phyloP scores from a whole-genome alignment of 768 basidiomycete genomes.

The Hortiboletus flavorubellus region DNA sequence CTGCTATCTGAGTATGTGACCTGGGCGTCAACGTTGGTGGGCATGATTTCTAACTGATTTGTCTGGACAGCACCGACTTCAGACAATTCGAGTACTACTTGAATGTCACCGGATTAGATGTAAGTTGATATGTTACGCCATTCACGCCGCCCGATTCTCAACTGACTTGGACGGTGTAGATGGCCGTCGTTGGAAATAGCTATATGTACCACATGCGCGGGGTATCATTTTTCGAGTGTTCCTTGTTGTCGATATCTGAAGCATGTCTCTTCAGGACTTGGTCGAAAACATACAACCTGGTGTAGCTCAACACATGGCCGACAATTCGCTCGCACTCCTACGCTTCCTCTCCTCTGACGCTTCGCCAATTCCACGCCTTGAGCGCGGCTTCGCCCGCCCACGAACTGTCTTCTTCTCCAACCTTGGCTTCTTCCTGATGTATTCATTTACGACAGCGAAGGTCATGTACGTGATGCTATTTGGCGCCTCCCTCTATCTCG shows the following conservation, averaged over 20 bases:
- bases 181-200: constrained; percentile 88
- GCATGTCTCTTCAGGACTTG: constrained; percentile 44
- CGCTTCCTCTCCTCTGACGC: constrained; percentile 64
- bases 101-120: constrained; percentile 88
- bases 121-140: constrained; percentile 34
- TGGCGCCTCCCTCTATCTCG: constrained; percentile 42
- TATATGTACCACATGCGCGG: constrained; percentile 94
- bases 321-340: constrained; percentile 80
- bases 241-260: neutral
- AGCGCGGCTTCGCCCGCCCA: constrained; percentile 47
- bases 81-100: constrained; percentile 90
- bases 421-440: constrained; percentile 66
- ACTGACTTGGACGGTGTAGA: constrained; percentile 42
- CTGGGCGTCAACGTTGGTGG: neutral
- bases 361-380: constrained; percentile 68
- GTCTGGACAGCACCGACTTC: constrained; percentile 76
- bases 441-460: constrained; percentile 70
- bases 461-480: constrained; percentile 56
- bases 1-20: constrained; percentile 76
- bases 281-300: constrained; percentile 84
- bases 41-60: constrained; percentile 12
- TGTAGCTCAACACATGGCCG: constrained; percentile 87
- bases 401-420: constrained; percentile 77
- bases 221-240: constrained; percentile 35
- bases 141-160: neutral